phyloP scores from a whole-genome alignment of 768 basidiomycete genomes.

The Cantharellus anzutake region DNA sequence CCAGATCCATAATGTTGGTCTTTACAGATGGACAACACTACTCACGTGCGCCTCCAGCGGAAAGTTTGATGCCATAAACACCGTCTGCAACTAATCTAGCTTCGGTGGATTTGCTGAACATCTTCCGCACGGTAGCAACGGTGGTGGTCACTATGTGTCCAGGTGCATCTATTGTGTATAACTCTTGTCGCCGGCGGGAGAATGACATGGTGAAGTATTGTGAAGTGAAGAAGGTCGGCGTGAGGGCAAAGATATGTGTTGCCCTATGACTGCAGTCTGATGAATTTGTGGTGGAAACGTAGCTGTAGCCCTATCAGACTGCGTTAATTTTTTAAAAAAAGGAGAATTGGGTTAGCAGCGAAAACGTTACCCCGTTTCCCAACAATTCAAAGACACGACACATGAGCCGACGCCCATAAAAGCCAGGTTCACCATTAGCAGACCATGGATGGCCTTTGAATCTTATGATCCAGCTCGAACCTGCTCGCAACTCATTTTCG shows the following conservation, averaged over 20 bases:
- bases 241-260: neutral
- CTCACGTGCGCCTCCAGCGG: neutral
- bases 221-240: neutral
- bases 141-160: neutral
- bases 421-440: neutral
- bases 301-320: neutral
- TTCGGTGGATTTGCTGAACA: neutral
- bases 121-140: neutral
- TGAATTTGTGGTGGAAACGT: neutral
- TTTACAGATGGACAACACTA: too few relatives aligned
- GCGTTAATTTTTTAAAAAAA: neutral
- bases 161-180: slow-evolving; percentile 1
- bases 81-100: neutral
- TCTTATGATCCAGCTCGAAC: neutral
- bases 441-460: neutral
- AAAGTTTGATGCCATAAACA: neutral
- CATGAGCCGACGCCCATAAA: neutral
- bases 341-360: neutral
- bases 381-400: neutral
- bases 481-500: too few relatives aligned
- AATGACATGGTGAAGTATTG: neutral
- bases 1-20: neutral
- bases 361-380: neutral
- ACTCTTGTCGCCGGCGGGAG: neutral
- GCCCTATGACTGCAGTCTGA: neutral